A percentile compares a stretch with the other conserved stretches of the same genome.
Evolutionary conservation across 2,329 filamentous ascomycete genomes (phyloP).

Genomic region (Scolecobasidium constrictum): DNA sequence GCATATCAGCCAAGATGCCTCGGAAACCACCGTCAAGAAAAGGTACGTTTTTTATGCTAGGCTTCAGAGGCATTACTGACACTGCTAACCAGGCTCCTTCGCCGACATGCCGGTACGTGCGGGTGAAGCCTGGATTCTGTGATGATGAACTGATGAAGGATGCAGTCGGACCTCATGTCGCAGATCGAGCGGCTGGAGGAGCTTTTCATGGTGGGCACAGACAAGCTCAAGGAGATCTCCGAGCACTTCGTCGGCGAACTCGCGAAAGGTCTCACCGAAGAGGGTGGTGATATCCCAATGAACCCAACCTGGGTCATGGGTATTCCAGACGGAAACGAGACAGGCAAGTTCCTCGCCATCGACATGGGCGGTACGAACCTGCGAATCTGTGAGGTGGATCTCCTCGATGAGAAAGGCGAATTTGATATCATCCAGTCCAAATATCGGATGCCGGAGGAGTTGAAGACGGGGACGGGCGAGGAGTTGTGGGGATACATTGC

Average conservation of each 20-base stretch:
- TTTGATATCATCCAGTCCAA: slow-evolving; percentile 96
- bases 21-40: slow-evolving; percentile 7
- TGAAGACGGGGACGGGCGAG: slow-evolving; percentile 76
- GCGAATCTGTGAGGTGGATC: slow-evolving; percentile 84
- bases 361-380: slow-evolving; percentile 97
- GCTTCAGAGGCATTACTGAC: not conserved
- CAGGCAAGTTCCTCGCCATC: slow-evolving; percentile 76
- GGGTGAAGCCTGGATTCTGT: too few relatives aligned
- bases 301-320: slow-evolving; percentile 96
- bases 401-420: slow-evolving; percentile 80
- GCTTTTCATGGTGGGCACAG: slow-evolving; percentile 64
- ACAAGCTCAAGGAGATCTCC: slow-evolving; percentile 82
- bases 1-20: slow-evolving; percentile 3
- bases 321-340: slow-evolving; percentile 78
- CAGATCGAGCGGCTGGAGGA: slow-evolving; percentile 81
- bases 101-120: slow-evolving; percentile 5
- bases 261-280: slow-evolving; percentile 71
- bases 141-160: not conserved
- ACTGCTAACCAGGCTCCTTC: slow-evolving; percentile 4
- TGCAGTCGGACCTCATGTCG: slow-evolving; percentile 7
- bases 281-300: slow-evolving; percentile 95
- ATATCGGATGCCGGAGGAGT: slow-evolving; percentile 87
- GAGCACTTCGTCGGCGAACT: slow-evolving; percentile 84
- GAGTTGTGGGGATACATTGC: slow-evolving; percentile 94
- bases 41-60: not conserved